These are phyloP conservation scores for Exophiala xenobiotica DNA, from an alignment of 2,329 filamentous ascomycete species.

Conservation along the genomic window DNA sequence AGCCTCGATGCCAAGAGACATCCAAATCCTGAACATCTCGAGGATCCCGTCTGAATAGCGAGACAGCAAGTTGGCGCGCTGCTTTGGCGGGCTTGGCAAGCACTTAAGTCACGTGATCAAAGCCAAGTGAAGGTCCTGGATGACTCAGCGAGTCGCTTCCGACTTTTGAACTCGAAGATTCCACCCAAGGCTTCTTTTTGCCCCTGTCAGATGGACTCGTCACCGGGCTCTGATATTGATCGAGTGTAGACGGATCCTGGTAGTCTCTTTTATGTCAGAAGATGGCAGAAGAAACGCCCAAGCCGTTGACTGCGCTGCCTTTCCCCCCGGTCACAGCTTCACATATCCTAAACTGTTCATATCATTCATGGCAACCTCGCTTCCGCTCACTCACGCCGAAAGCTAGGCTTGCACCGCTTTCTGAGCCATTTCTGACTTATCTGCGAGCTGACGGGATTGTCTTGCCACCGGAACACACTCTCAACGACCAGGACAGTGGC, in stretches of 20 bases:
- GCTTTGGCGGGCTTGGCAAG: too few relatives aligned
- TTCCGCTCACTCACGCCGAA: conserved; percentile 80
- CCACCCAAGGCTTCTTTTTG: too few relatives aligned
- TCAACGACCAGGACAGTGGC: conserved; percentile 50
- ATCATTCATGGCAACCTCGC: conserved; percentile 85
- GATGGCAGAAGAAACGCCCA: conserved; percentile 9
- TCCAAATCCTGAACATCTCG: too few relatives aligned
- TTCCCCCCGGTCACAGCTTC: conserved; percentile 82
- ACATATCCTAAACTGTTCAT: conserved; percentile 93
- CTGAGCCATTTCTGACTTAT: conserved; percentile 75
- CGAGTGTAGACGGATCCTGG: background rate
- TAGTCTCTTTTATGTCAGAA: background rate
- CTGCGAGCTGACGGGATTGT: conserved; percentile 91
- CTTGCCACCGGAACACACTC: conserved; percentile 57
- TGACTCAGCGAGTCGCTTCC: too few relatives aligned
- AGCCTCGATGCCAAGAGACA: too few relatives aligned
- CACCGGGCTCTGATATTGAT: background rate
- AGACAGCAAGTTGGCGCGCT: too few relatives aligned
- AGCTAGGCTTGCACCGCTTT: conserved; percentile 78
- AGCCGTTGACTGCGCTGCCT: conserved; percentile 45
- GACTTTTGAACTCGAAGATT: too few relatives aligned
- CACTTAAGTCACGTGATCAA: too few relatives aligned
- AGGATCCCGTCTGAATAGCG: too few relatives aligned
- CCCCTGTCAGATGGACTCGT: too few relatives aligned
- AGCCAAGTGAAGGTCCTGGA: too few relatives aligned